Base-by-base conservation (phyloP, 2,329 filamentous ascomycete species). In the Periconia macrospinosa region DNA sequence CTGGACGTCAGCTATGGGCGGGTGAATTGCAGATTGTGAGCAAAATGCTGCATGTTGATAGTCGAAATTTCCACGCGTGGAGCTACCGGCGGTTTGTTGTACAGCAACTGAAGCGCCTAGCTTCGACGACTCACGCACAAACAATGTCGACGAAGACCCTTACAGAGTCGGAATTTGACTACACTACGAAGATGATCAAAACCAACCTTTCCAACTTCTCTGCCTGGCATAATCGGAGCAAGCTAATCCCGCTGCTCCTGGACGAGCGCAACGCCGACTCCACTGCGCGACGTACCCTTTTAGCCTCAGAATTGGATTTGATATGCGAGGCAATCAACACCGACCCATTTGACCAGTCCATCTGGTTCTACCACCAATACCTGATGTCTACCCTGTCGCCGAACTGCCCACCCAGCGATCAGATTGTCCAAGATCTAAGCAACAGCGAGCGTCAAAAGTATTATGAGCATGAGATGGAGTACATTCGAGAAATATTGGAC, bases 351-450 rank as follows among this genome's bases (percentile, higher is more conserved):
- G 93, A 97, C 69, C 93, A 97, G 70, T 96, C 92, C 17, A 81
- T 97, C 6, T 99, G 94, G 92, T 96, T 95, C 74, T 97, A 99
- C 69, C 92, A 97, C 72, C 89, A 94, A 63, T 96, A 88, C 67
- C 78, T 97, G 53, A 86, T 97, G 76, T 83, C 86, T 55, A 88
- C 87, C 18, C 46, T 61, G 48, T 60, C 67, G 78, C 89, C 63
- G 78, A 49, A 80, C 78, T 65, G 77, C 75, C 46, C 77, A 70
- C 75, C 78, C 14, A 68, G 76, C 2, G 76, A 81, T 18, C 83
- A 83, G 10, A 88, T 96, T 62, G 82, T 86, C 14, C 85, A 85
- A 0, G 79, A 84, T 37, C 76, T 96, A 30, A 81, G 81, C 1
- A 70, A 78, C 6, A 75, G 81, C 9, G 84, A 93, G 52, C 85